These are phyloP conservation scores for Claviceps africana DNA, from an alignment of 2,329 filamentous ascomycete species.

Conservation along the genomic window DNA sequence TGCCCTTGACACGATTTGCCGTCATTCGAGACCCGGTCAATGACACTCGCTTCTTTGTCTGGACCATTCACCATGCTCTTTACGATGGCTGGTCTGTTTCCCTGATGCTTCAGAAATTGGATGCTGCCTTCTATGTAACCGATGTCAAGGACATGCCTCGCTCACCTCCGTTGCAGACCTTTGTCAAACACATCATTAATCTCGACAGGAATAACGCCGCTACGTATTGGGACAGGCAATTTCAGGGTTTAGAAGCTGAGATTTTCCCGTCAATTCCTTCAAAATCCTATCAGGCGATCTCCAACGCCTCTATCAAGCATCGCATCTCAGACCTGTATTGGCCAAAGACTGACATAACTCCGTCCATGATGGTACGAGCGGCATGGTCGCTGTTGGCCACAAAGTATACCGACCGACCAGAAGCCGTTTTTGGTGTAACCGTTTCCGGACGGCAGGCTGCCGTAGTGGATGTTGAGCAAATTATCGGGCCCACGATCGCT, in stretches of 20 bases:
- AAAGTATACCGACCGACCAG: conserved; percentile 19
- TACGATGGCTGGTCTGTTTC: conserved; percentile 41
- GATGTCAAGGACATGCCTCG: conserved; percentile 6
- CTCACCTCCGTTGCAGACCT: conserved; percentile 1
- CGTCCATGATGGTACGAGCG: conserved; percentile 10
- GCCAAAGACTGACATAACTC: conserved; percentile 4
- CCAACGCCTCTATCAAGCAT: conserved; percentile 1
- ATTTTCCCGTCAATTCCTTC: conserved; percentile 4
- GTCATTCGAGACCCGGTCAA: conserved; percentile 3
- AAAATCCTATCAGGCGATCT: conserved; percentile 1
- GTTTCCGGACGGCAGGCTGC: conserved; percentile 13
- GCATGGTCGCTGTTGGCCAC: conserved; percentile 28
- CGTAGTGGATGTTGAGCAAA: conserved; percentile 11
- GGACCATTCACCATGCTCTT: conserved; percentile 36
- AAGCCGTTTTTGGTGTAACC: conserved; percentile 16
- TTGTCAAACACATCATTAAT: background rate
- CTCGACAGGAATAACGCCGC: background rate
- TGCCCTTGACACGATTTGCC: conserved; percentile 5
- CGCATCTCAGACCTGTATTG: background rate
- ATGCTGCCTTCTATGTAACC: conserved; percentile 20
- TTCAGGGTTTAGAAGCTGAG: conserved; percentile 10
- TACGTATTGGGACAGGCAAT: background rate
- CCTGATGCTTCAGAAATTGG: conserved; percentile 28
- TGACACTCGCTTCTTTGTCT: conserved; percentile 10
- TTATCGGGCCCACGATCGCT: conserved; percentile 15